Evolutionary conservation across 192 early-diverging fungal species (phyloP).

Genomic region (Rhizoclosmatium globosum): DNA sequence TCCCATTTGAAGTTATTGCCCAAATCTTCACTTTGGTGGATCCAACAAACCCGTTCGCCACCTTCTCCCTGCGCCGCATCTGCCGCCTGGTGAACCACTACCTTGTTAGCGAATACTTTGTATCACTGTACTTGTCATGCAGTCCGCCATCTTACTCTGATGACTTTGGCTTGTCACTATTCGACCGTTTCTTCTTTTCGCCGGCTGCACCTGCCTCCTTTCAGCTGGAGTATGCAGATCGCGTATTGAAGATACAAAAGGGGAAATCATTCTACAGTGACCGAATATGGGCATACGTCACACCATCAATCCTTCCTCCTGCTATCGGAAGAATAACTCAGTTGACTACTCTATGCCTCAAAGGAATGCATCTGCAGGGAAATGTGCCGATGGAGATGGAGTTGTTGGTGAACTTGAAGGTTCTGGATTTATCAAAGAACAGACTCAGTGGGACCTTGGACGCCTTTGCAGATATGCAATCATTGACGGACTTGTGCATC

Average conservation of each 20-base stretch:
- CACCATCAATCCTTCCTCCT: not conserved
- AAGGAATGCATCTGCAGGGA: not conserved
- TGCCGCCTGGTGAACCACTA: not conserved
- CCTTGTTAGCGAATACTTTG: not conserved
- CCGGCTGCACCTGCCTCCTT: not conserved
- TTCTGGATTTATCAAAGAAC: not conserved
- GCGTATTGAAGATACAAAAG: not conserved
- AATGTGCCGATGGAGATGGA: not conserved
- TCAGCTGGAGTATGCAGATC: not conserved
- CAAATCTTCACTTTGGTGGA: not conserved
- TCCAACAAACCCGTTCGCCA: not conserved
- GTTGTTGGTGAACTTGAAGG: not conserved
- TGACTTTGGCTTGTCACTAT: not conserved
- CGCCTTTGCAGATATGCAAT: not conserved
- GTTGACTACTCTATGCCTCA: not conserved
- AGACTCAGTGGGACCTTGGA: not conserved
- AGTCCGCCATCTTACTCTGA: not conserved
- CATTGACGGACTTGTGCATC: not conserved
- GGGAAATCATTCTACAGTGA: not conserved
- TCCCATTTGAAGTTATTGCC: not conserved
- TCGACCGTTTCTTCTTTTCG: not conserved
- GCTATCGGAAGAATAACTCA: not conserved
- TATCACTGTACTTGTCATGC: not conserved
- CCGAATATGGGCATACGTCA: not conserved
- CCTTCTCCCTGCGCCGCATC: not conserved